Percentiles rank a stretch among this genome's conserved stretches.
Evolutionary conservation across 2,329 filamentous ascomycete species (phyloP).

Genomic region (Neonectria ditissima): DNA sequence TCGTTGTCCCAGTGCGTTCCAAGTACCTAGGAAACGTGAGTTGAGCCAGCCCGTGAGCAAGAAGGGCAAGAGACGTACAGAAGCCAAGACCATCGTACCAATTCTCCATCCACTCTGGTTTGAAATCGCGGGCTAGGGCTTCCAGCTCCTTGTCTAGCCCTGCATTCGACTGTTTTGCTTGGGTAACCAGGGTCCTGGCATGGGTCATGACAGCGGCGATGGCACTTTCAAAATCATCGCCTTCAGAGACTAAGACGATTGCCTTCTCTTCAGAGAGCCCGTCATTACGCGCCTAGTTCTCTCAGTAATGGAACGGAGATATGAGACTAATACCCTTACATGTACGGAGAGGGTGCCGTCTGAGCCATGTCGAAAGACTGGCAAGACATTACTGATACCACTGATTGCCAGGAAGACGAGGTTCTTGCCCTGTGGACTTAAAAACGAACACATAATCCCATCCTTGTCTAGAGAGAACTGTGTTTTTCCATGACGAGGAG

Average conservation of each 20-base stretch:
- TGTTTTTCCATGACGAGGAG: constrained; percentile 82
- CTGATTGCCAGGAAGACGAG: constrained; percentile 84
- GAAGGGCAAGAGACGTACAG: constrained; percentile 64
- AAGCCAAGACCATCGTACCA: constrained; percentile 96
- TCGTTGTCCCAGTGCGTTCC: constrained; percentile 90
- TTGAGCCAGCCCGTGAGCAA: not conserved
- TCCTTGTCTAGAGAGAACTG: constrained; percentile 80
- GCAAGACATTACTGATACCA: constrained; percentile 76
- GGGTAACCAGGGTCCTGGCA: constrained; percentile 68
- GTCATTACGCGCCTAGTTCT: constrained; percentile 74
- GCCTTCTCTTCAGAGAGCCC: constrained; percentile 64
- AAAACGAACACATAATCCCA: constrained; percentile 81
- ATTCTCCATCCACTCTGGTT: constrained; percentile 78
- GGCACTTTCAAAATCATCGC: constrained; percentile 78
- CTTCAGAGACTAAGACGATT: constrained; percentile 76
- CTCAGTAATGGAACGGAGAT: constrained; percentile 24
- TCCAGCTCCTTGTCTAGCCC: constrained; percentile 61
- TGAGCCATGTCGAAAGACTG: constrained; percentile 73
- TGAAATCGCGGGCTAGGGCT: constrained; percentile 60
- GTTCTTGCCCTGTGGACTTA: constrained; percentile 77
- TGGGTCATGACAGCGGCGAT: constrained; percentile 88
- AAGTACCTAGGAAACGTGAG: constrained; percentile 70
- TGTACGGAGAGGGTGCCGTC: constrained; percentile 76
- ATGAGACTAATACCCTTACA: constrained; percentile 56
- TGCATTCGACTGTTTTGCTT: constrained; percentile 56